A percentile compares a stretch with the other conserved stretches of the same genome.
Conservation (phyloP, 148 eudicot species). For the Salicornia ramosissima region DNA sequence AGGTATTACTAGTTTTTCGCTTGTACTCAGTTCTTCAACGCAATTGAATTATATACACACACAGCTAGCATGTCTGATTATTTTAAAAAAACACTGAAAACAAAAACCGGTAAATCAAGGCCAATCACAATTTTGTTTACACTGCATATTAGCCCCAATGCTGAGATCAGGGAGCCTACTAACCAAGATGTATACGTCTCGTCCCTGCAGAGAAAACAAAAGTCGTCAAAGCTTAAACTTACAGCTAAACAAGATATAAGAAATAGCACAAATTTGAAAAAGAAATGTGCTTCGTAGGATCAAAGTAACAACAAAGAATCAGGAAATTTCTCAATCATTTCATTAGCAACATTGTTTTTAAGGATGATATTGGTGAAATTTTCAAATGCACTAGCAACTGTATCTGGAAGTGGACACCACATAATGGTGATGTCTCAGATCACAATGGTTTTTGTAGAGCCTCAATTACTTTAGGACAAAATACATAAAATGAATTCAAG, state of each 20-base stretch:
- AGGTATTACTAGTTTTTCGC: neutral
- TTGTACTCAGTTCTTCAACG: neutral
- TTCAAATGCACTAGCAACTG: neutral
- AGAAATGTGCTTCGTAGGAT: constrained; percentile 3
- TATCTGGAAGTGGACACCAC: too few species aligned
- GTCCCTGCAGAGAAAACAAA: constrained; percentile 50
- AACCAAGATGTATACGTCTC: constrained; percentile 91
- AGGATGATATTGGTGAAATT: too few species aligned
- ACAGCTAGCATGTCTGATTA: too few species aligned
- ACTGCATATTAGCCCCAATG: constrained; percentile 17
- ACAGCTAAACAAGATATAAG: neutral
- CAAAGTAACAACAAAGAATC: neutral
- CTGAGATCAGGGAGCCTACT: constrained; percentile 35
- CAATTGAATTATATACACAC: too few species aligned
- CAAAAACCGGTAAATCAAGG: neutral
- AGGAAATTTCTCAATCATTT: neutral
- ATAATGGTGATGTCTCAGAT: neutral
- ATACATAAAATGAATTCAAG: too few species aligned
- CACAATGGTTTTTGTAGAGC: neutral
- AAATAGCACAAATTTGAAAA: constrained; percentile 3
- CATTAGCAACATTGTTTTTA: neutral
- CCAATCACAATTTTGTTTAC: constrained; percentile 6
- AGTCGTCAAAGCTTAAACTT: constrained; percentile 18
- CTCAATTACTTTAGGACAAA: too few species aligned
- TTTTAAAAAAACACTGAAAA: neutral